Evolutionary conservation across 768 basidiomycete species (phyloP).

Genomic region (Pleurotus pulmonarius): DNA sequence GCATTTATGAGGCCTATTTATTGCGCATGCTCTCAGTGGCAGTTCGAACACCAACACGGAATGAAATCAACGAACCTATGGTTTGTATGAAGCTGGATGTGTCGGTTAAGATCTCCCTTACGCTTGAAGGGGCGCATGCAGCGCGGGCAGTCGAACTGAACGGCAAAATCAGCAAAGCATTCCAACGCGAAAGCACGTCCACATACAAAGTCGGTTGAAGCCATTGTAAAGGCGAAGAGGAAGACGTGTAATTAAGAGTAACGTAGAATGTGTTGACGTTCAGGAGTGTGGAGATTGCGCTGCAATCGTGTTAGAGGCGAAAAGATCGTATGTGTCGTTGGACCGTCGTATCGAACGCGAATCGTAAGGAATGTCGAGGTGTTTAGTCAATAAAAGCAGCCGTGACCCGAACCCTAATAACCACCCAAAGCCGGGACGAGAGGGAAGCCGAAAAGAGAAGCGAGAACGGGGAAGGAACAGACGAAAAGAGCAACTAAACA

Average conservation of each 20-base stretch:
- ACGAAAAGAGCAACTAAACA: background rate
- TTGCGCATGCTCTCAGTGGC: background rate
- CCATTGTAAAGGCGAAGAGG: background rate
- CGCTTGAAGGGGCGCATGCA: conserved; percentile 52
- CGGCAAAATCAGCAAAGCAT: background rate
- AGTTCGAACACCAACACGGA: background rate
- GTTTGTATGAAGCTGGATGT: conserved; percentile 45
- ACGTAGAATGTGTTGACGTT: background rate
- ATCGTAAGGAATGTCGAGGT: background rate
- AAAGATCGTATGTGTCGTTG: background rate
- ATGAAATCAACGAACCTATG: conserved; percentile 38
- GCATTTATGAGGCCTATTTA: conserved; percentile 48
- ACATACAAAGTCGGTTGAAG: conserved; percentile 7
- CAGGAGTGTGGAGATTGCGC: background rate
- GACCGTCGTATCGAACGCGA: background rate
- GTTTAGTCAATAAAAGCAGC: background rate
- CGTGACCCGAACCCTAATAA: background rate
- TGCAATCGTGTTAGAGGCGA: background rate
- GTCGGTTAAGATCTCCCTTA: conserved; percentile 60
- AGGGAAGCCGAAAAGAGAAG: background rate
- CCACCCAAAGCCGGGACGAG: background rate
- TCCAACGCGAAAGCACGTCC: background rate
- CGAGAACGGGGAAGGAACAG: background rate
- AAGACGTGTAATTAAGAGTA: conserved; percentile 9
- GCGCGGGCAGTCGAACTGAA: conserved; percentile 33